Base-by-base conservation (phyloP, 768 basidiomycete species). In the Kwoniella botswanensis region DNA sequence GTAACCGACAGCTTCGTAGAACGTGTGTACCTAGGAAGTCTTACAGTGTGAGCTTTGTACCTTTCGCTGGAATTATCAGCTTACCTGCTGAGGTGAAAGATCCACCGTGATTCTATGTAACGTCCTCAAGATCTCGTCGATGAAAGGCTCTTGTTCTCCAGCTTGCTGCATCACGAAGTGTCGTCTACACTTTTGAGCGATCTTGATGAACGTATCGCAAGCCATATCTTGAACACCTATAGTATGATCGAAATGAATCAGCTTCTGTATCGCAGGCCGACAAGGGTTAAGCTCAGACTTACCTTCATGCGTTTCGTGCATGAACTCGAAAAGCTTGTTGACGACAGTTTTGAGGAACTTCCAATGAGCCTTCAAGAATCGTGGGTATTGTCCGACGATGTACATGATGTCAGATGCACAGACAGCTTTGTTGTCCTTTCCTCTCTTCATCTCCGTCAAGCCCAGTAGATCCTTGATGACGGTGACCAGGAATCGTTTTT, bases 261-360 rank as follows among this genome's bases (percentile, higher is more conserved):
- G 42, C 70, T 61, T 29, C 13, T 41, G 22, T 15, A 50, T 55
- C 10, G n/a, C 17, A 35, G 43, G 22, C 6, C 4, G 22, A 46
- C 4, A 29, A 15, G 26, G 11, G n/a, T 35, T 54, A 54, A 43
- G 18, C 10, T 26, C 24, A 17, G 52, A 80, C 86, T 50, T 65
- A 91, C 93, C 94, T 86, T 99, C 97, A 80, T 99, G 96, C 0
- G 94, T 97, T 85, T 99, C 96, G 84, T 99, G 97, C 94, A 98
- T 98, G 84, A 99, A 99, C 83, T 99, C 97, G 84, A 98, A 99
- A 7, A 98, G 87, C 84, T 99, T 99, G 86, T 98, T 99, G 73
- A 99, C 96, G 65, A 99, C 97, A 2, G 97, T 98, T 87, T 99
- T 99, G 82, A 99, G 86, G 88, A 99, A 99, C 85, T 98, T 99